Conservation (phyloP, 495 filamentous ascomycete species). For the Tuber magnatum region DNA sequence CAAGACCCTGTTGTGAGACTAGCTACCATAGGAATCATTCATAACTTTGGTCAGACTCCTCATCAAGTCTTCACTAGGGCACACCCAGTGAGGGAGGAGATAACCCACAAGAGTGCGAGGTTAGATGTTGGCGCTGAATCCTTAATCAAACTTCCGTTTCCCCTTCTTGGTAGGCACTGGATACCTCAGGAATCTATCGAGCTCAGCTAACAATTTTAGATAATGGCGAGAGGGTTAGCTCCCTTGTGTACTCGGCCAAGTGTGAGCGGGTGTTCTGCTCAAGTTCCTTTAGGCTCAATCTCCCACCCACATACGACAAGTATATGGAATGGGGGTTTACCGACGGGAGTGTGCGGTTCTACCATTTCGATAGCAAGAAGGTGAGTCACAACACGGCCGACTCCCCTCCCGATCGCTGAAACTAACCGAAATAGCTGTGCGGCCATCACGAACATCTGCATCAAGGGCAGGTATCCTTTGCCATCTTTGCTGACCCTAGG, state of each 20-base stretch:
- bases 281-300: slow-evolving; percentile 72
- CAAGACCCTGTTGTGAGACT: slow-evolving; percentile 75
- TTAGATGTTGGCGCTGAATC: slow-evolving; percentile 72
- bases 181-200: slow-evolving; percentile 1
- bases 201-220: slow-evolving; percentile 46
- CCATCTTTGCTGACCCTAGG: slow-evolving; percentile 76
- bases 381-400: slow-evolving; percentile 36
- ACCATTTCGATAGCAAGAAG: slow-evolving; percentile 66
- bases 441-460: slow-evolving; percentile 92
- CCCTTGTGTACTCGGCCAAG: slow-evolving; percentile 68
- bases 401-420: not conserved
- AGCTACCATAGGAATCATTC: slow-evolving; percentile 88
- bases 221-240: slow-evolving; percentile 69
- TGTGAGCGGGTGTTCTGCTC: slow-evolving; percentile 77
- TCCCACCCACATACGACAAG: slow-evolving; percentile 79
- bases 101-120: slow-evolving; percentile 47
- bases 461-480: slow-evolving; percentile 72
- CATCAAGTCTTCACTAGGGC: slow-evolving; percentile 81
- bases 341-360: slow-evolving; percentile 87
- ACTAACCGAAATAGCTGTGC: slow-evolving; percentile 45
- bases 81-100: slow-evolving; percentile 66
- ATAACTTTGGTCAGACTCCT: slow-evolving; percentile 97
- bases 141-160: slow-evolving; percentile 69
- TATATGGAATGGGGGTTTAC: slow-evolving; percentile 95
- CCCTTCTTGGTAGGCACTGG: slow-evolving; percentile 11